phyloP scores from a whole-genome alignment of 495 filamentous ascomycete species.

The Aspergillus ostianus region DNA sequence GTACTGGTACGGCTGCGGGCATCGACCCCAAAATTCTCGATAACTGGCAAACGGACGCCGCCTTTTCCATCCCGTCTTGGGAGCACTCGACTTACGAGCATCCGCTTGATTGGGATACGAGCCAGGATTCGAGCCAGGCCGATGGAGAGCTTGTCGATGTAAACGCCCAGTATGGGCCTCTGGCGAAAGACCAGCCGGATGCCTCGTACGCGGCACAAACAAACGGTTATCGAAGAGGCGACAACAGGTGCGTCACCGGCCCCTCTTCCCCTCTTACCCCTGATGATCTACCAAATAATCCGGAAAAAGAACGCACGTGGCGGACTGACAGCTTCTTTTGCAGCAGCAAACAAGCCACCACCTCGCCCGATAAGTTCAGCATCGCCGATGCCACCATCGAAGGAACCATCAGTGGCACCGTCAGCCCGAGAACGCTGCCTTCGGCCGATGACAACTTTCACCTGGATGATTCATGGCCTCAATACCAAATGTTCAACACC shows the following conservation, averaged over 20 bases:
- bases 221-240: constrained; percentile 23
- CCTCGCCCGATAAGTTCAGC: constrained; percentile 33
- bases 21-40: constrained; percentile 51
- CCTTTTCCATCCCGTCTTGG: constrained; percentile 41
- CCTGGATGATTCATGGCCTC: constrained; percentile 42
- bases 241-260: constrained; percentile 27
- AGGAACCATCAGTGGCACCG: constrained; percentile 40
- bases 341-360: constrained; percentile 29
- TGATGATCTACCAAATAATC: background rate
- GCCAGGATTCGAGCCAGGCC: constrained; percentile 44
- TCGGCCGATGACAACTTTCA: constrained; percentile 46
- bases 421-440: constrained; percentile 45
- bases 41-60: constrained; percentile 42
- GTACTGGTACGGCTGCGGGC: constrained; percentile 42
- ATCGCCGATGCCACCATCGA: constrained; percentile 32
- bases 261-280: background rate
- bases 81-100: constrained; percentile 42
- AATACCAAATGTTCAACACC: constrained; percentile 41
- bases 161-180: constrained; percentile 31
- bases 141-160: constrained; percentile 41
- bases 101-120: constrained; percentile 44
- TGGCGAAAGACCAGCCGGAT: constrained; percentile 21
- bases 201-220: constrained; percentile 26
- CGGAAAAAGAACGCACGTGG: background rate
- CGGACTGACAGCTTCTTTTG: constrained; percentile 15